These are phyloP conservation scores for Penicillium arizonense DNA, from an alignment of 495 filamentous ascomycete species.

Conservation along the genomic window DNA sequence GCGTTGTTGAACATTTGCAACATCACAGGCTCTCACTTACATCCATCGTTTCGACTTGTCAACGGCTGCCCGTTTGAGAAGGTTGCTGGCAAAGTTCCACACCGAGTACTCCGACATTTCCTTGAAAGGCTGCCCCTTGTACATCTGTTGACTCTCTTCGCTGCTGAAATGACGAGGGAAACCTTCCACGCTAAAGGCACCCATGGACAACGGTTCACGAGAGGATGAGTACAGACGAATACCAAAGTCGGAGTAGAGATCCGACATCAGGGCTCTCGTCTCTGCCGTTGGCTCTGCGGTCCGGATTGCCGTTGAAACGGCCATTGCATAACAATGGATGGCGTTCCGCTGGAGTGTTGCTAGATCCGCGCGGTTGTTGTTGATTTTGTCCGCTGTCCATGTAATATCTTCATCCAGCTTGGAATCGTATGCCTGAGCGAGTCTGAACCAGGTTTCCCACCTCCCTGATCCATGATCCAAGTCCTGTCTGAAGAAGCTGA, in stretches of 20 bases:
- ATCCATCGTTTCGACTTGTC: slow-evolving; percentile 83
- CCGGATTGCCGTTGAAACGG: slow-evolving; percentile 69
- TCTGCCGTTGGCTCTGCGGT: slow-evolving; percentile 60
- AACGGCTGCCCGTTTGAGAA: slow-evolving; percentile 74
- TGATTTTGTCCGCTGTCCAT: slow-evolving; percentile 96
- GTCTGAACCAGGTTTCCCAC: slow-evolving; percentile 96
- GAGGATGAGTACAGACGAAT: slow-evolving; percentile 86
- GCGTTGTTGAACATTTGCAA: background rate
- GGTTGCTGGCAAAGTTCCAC: slow-evolving; percentile 78
- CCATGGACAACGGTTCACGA: slow-evolving; percentile 90
- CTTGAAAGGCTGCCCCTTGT: slow-evolving; percentile 67
- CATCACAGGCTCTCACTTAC: slow-evolving; percentile 44
- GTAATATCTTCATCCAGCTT: slow-evolving; percentile 89
- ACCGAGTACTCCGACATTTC: slow-evolving; percentile 73
- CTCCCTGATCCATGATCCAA: slow-evolving; percentile 78
- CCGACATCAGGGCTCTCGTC: slow-evolving; percentile 65
- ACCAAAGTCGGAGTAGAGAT: slow-evolving; percentile 88
- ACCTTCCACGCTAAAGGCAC: slow-evolving; percentile 71
- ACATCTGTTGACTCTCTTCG: slow-evolving; percentile 64
- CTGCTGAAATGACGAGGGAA: slow-evolving; percentile 76
- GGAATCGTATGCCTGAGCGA: slow-evolving; percentile 88
- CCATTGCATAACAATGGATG: slow-evolving; percentile 93
- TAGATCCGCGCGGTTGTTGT: slow-evolving; percentile 75
- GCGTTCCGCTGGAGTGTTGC: slow-evolving; percentile 73
- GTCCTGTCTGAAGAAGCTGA: slow-evolving; percentile 79